These are phyloP conservation scores for Geosmithia flava DNA, from an alignment of 2,329 filamentous ascomycete genomes.

Conservation along the genomic window DNA sequence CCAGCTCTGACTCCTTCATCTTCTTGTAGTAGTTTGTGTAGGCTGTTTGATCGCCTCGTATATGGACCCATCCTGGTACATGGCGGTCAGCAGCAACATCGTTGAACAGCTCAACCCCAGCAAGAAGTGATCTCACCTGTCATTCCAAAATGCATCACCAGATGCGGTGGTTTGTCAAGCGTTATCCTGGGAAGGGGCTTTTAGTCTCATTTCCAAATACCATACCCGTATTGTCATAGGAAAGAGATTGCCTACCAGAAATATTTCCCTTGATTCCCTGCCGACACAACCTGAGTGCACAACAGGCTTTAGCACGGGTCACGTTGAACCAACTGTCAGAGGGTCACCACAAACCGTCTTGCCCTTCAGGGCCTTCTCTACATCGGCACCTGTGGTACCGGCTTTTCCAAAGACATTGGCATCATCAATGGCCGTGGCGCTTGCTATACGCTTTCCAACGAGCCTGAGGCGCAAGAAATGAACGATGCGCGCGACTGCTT, in stretches of 20 bases:
- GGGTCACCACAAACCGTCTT: constrained; percentile 38
- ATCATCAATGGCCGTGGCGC: constrained; percentile 65
- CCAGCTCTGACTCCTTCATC: constrained; percentile 43
- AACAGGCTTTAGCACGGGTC: neutral
- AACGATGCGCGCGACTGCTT: constrained; percentile 65
- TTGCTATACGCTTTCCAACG: constrained; percentile 68
- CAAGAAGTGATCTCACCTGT: constrained; percentile 27
- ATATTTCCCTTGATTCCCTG: constrained; percentile 89
- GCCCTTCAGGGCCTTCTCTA: constrained; percentile 61
- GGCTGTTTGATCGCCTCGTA: constrained; percentile 63
- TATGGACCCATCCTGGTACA: constrained; percentile 65
- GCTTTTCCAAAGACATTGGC: constrained; percentile 82
- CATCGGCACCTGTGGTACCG: constrained; percentile 64
- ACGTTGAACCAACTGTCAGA: neutral
- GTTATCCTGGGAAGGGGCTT: constrained; percentile 18
- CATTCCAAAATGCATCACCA: constrained; percentile 80
- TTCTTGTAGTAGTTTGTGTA: constrained; percentile 77
- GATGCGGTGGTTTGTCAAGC: constrained; percentile 68
- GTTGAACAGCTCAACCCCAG: neutral
- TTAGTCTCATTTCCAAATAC: neutral
- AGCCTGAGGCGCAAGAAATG: constrained; percentile 74
- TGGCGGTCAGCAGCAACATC: neutral
- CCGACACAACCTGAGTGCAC: constrained; percentile 35
- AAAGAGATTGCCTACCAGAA: constrained; percentile 52
- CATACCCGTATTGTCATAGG: neutral